These are phyloP conservation scores for Cryomyces minteri DNA, from an alignment of 495 filamentous ascomycete genomes.

Conservation along the genomic window DNA sequence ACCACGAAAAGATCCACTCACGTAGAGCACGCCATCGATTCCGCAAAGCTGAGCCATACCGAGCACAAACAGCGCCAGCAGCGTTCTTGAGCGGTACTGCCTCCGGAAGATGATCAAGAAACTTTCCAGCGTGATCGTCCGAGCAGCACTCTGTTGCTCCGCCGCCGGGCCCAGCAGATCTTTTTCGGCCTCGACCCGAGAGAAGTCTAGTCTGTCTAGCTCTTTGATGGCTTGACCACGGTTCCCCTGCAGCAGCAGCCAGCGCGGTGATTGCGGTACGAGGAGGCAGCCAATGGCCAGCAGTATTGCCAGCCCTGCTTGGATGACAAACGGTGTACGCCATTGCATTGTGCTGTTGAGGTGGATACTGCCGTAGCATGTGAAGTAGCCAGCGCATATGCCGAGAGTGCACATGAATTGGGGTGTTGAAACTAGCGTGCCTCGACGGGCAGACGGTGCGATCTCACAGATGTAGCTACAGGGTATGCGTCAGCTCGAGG, in stretches of 20 bases:
- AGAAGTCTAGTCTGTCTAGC: conserved; percentile 6
- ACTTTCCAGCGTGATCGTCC: conserved; percentile 5
- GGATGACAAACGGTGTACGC: conserved; percentile 11
- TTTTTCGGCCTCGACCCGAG: conserved; percentile 18
- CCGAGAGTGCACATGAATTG: conserved; percentile 7
- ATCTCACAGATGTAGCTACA: conserved; percentile 12
- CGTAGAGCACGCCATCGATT: conserved; percentile 32
- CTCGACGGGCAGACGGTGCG: conserved; percentile 6
- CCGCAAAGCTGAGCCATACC: conserved; percentile 31
- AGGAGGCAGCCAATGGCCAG: conserved; percentile 5
- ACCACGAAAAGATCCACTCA: neutral
- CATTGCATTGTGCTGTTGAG: conserved; percentile 11
- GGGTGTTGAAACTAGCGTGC: conserved; percentile 8
- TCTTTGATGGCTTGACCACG: conserved; percentile 18
- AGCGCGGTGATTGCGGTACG: conserved; percentile 29
- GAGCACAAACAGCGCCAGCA: conserved; percentile 28
- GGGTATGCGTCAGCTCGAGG: neutral
- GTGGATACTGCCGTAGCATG: conserved; percentile 9
- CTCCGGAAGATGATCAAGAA: conserved; percentile 7
- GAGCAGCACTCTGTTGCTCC: neutral
- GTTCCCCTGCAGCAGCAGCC: conserved; percentile 26
- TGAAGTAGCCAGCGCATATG: conserved; percentile 13
- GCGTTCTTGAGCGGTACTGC: conserved; percentile 18
- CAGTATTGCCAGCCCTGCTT: neutral
- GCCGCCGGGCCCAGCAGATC: conserved; percentile 5